These are phyloP conservation scores for Elongisporangium prolatum DNA, from an alignment of 352 stramenopile genomes.

Conservation along the genomic window DNA sequence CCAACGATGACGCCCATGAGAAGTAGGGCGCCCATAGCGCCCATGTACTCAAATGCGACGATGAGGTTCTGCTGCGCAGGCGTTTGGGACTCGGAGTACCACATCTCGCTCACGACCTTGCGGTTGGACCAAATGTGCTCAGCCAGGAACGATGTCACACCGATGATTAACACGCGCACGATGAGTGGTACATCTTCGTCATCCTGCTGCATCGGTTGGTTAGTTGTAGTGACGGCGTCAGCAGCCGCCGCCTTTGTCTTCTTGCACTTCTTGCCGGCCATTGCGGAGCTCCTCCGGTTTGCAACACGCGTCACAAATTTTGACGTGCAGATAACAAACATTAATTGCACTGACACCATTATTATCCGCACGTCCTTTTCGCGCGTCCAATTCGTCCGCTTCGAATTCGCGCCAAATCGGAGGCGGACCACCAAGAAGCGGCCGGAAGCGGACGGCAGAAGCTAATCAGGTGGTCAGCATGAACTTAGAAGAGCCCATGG, in stretches of 20 bases:
- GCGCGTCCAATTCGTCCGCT: neutral
- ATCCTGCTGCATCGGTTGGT: slow-evolving; percentile 5
- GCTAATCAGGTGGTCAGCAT: neutral
- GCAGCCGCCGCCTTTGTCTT: slow-evolving; percentile 3
- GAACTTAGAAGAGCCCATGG: slow-evolving; percentile 16
- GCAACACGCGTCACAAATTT: neutral
- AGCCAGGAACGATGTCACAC: slow-evolving; percentile 61
- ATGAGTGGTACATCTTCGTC: slow-evolving; percentile 29
- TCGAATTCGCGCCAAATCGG: neutral
- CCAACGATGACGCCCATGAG: slow-evolving; percentile 62
- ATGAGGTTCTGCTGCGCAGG: slow-evolving; percentile 58
- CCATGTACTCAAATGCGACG: slow-evolving; percentile 69
- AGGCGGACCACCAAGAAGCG: neutral
- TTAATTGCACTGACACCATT: neutral
- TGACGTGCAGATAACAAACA: neutral
- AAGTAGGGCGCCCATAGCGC: slow-evolving; percentile 77
- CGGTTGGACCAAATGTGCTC: slow-evolving; percentile 83
- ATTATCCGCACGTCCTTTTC: neutral
- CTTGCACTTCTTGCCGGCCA: slow-evolving; percentile 4
- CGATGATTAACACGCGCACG: slow-evolving; percentile 55
- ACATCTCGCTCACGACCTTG: slow-evolving; percentile 47
- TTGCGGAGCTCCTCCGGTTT: neutral
- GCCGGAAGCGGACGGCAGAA: neutral
- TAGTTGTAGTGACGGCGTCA: neutral
- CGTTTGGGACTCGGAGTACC: slow-evolving; percentile 60